A percentile compares a stretch with the other conserved stretches of the same genome.
Evolutionary conservation across 2,329 filamentous ascomycete genomes (phyloP).

Genomic region (Diaporthe caulivora): DNA sequence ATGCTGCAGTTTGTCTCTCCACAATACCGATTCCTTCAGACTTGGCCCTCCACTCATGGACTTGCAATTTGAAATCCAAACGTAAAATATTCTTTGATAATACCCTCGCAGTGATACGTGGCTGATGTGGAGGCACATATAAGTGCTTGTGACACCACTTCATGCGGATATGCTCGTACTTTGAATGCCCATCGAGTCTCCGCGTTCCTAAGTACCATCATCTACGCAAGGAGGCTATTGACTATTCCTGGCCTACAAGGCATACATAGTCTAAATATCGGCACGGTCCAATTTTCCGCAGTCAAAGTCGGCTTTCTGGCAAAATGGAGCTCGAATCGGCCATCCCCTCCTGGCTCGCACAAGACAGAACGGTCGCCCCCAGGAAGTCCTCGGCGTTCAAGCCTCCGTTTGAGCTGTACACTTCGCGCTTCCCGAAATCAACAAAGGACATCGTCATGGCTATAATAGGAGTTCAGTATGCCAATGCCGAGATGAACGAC

Average conservation of each 20-base stretch:
- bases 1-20: no score
- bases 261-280: background rate
- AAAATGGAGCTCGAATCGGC: background rate
- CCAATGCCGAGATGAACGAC: background rate
- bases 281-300: background rate
- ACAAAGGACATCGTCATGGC: slow-evolving; percentile 12
- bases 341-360: background rate
- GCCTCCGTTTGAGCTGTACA: background rate
- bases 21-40: background rate
- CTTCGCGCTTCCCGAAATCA: background rate
- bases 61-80: background rate
- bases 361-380: background rate
- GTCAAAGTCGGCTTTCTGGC: background rate
- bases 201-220: background rate
- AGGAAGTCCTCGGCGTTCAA: slow-evolving; percentile 6
- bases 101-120: background rate
- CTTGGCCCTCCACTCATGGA: background rate
- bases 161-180: background rate
- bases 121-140: background rate
- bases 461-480: slow-evolving; percentile 12
- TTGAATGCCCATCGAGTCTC: background rate
- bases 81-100: background rate
- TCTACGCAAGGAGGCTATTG: background rate
- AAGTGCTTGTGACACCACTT: background rate
- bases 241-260: background rate